Conservation (phyloP, 164 flowering plant species). For the Akebia trifoliata region DNA sequence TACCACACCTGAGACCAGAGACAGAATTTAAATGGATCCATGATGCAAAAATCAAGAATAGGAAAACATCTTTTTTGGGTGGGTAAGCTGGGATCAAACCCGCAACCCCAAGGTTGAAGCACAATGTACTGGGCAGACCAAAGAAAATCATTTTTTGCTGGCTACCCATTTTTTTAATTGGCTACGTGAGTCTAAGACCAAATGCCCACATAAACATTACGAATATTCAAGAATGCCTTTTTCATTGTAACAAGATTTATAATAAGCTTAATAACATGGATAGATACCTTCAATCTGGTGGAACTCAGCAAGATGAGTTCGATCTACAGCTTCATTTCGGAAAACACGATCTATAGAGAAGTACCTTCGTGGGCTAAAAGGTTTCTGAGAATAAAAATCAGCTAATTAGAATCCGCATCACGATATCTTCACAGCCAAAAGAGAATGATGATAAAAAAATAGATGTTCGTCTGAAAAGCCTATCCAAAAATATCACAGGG, state of each 20-base stretch:
- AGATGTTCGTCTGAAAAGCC: neutral
- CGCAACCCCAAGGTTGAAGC: neutral
- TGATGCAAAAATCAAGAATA: constrained; percentile 5
- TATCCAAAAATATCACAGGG: neutral
- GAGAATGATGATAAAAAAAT: neutral
- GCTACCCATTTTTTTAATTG: too few species aligned
- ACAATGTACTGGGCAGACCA: too few species aligned
- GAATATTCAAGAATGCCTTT: too few species aligned
- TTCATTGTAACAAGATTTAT: neutral
- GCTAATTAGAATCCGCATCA: constrained; percentile 1
- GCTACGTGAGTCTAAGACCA: neutral
- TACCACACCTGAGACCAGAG: constrained; percentile 58
- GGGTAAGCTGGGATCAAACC: neutral
- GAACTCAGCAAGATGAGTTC: constrained; percentile 98
- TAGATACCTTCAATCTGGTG: constrained; percentile 93
- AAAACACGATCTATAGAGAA: constrained; percentile 96
- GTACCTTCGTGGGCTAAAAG: constrained; percentile 68
- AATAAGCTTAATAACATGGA: neutral
- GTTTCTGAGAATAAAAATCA: constrained; percentile 39
- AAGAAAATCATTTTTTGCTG: too few species aligned
- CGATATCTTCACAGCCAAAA: neutral
- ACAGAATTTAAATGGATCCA: constrained; percentile 4
- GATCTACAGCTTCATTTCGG: constrained; percentile 98
- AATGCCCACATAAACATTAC: neutral
- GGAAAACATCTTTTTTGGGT: neutral